Evolutionary conservation across 805 yeast species (phyloP).

Genomic region (Myxozyma sirexii): DNA sequence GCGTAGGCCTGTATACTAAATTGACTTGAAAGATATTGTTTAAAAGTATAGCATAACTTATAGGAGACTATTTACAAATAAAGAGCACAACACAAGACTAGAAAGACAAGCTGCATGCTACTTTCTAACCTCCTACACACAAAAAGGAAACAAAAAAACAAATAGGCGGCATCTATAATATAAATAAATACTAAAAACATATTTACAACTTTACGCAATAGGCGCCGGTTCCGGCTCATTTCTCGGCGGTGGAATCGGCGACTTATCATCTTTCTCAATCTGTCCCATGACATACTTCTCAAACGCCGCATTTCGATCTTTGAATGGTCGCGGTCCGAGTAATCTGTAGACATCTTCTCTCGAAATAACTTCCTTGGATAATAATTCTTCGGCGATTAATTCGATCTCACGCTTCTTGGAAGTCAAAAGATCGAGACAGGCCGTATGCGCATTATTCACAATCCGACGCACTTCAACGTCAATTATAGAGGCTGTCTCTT

Average conservation of each 20-base stretch:
- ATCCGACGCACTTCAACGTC: conserved; percentile 83
- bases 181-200: too few relatives aligned
- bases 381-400: conserved; percentile 81
- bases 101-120: background rate
- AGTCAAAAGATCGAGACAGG: conserved; percentile 67
- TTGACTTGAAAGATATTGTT: background rate
- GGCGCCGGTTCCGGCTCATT: conserved; percentile 13
- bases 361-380: conserved; percentile 85
- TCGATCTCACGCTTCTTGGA: conserved; percentile 78
- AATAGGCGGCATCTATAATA: background rate
- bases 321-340: conserved; percentile 89
- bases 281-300: conserved; percentile 56
- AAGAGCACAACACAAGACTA: background rate
- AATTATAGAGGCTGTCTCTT: conserved; percentile 76
- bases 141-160: background rate
- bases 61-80: conserved; percentile 2
- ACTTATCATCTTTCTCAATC: conserved; percentile 8
- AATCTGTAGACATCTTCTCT: conserved; percentile 91
- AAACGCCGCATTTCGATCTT: conserved; percentile 87
- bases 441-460: conserved; percentile 70
- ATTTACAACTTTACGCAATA: background rate
- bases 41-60: background rate
- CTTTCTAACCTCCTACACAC: background rate
- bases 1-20: too few relatives aligned
- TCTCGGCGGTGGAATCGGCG: conserved; percentile 6